Base-by-base conservation (phyloP, 2,329 filamentous ascomycete genomes). In the Chrysoporthe deuterocubensis region DNA sequence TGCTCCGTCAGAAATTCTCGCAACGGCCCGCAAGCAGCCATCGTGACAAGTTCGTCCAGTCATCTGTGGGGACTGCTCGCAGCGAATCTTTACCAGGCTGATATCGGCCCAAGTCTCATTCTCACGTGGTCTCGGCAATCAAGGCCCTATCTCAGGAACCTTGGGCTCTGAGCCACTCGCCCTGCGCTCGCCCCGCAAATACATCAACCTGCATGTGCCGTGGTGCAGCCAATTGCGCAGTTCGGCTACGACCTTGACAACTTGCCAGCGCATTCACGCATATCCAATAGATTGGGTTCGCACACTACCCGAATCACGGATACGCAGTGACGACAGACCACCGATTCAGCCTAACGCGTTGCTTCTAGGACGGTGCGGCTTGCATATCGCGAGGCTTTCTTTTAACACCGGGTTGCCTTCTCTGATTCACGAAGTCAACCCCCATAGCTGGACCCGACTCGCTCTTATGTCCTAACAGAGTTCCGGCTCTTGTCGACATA, bases 201-300 rank as follows among this genome's bases (percentile, higher is more conserved):
- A 82, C 82, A 83, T 83, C 83, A 82, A 82, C 83, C 81, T 85
- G 85, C 86, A 88, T 86, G 84, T 85, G 84, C 82, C 81, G 83
- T 82, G 81, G 81, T 81, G 81, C 81, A 78, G 81, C 81, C 81
- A 81, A 82, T 81, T 82, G 80, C 82, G 80, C 80, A 80, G 81
- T 81, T 80, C 80, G 82, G 80, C 79, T 81, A 81, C 79, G 79
- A 84, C 79, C 80, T 81, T 79, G 77, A 78, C 76, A 75, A 79
- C 75, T 88, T 88, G 86, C 86, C 86, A 89, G 83, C 87, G 83
- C 87, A 88, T 85, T 81, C 79, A 81, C 85, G 80, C 84, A 85
- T 84, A 82, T 81, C 83, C 81, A 85, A 84, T 85, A 83, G 81
- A 84, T 84, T 84, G 81, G 79, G 77, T 76, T 78, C 82, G 78